Evolutionary conservation across 2,329 filamentous ascomycete species (phyloP), one percentile per base, ranked within the genome.

Genomic region (Amesomyces nigricolor): DNA sequence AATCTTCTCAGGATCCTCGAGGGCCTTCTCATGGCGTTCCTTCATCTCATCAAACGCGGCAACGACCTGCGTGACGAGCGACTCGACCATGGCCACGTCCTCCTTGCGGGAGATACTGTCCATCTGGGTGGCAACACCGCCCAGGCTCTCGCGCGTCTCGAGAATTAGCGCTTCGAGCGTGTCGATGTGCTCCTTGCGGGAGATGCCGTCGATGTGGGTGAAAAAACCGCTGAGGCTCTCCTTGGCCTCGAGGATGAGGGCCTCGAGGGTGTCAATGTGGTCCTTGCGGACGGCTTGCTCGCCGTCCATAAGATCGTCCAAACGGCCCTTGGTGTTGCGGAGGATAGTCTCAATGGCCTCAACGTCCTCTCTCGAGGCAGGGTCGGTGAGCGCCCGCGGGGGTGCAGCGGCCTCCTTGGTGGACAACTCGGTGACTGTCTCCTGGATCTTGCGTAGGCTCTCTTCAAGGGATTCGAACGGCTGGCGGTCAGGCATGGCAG

Each of bases 291-390:
- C 83, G 2, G 83, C 75, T 55, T 88, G 83, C 35, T 91, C 87
- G 3, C 83, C 80, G 49, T 91, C 81, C 48, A 95, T 81, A 17
- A 83, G 70, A 57, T 95, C 91, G 56, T 96, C 92, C 9, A 97
- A 75, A 46, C 88, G 88, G 5, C 86, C 84, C 68, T 96, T 96
- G 32, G 91, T 91, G 68, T 95, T 96, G 42, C 87, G 84, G 11
- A 97, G 78, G 47, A 97, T 84, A 0, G 88, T 95, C 70, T 96
- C 92, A 56, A 97, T 91, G 10, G 90, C 90, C 58, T 92, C 84
- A 0, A 91, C 89, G 63, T 97, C 91, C 62, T 96, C 90, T 67
- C 89, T 89, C 32, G 78, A 83, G 5, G 87, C 85, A 2, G 77
- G 69, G 38, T 84, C 82, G 2, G 64, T 65, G 4, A 63, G 68